A percentile compares a stretch with the other conserved stretches of the same genome.
These are phyloP conservation scores for Suhomyces guaymorum DNA, from an alignment of 1,139 yeast genomes.

Conservation along the genomic window DNA sequence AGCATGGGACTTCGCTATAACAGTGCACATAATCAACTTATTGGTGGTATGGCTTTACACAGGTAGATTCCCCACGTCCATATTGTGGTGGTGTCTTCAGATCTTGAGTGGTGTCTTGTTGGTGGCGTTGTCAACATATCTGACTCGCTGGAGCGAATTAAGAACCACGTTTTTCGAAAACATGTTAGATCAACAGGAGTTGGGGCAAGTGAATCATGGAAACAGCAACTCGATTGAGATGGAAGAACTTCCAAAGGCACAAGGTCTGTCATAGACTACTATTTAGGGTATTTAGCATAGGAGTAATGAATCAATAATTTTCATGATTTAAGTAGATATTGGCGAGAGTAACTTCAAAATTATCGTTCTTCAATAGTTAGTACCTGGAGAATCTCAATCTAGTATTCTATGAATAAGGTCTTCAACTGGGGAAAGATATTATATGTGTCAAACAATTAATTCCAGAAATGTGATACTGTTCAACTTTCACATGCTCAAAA, in stretches of 20 bases:
- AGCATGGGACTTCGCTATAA: slow-evolving; percentile 94
- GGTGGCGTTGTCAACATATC: slow-evolving; percentile 80
- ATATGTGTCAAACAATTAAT: too few relatives aligned
- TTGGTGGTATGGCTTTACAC: slow-evolving; percentile 67
- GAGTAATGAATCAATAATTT: neutral
- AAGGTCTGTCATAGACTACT: too few relatives aligned
- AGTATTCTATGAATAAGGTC: too few relatives aligned
- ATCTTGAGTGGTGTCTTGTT: slow-evolving; percentile 63
- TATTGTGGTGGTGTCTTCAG: slow-evolving; percentile 87
- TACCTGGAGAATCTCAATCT: too few relatives aligned
- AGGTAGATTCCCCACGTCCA: slow-evolving; percentile 64
- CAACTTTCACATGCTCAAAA: neutral
- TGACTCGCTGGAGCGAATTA: slow-evolving; percentile 84
- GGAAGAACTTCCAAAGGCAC: slow-evolving; percentile 19
- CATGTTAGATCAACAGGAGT: slow-evolving; percentile 56
- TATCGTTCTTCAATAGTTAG: too few relatives aligned
- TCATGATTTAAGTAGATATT: too few relatives aligned
- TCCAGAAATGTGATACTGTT: neutral
- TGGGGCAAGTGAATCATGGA: slow-evolving; percentile 30
- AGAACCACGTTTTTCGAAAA: slow-evolving; percentile 87
- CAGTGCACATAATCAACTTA: slow-evolving; percentile 80
- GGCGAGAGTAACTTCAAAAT: neutral
- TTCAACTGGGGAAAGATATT: too few relatives aligned
- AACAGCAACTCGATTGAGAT: slow-evolving; percentile 20
- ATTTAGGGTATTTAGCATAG: neutral